A percentile compares a stretch with the other conserved stretches of the same genome.
Conservation (phyloP, 1,139 yeast genomes). For the Taphrina populina region DNA sequence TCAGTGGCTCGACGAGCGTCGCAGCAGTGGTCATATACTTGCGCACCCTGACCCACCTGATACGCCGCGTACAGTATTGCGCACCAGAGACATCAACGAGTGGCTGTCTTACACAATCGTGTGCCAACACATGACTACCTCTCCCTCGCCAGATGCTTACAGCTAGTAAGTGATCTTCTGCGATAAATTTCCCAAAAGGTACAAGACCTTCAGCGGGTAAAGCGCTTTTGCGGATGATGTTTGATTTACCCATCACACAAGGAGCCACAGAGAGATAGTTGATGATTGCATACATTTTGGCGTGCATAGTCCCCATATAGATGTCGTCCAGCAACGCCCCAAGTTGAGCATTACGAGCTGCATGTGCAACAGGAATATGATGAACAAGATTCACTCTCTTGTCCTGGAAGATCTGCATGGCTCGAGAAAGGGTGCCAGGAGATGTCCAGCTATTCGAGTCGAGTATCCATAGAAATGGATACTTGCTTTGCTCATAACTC, state of each 20-base stretch:
- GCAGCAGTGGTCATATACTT: constrained; percentile 86
- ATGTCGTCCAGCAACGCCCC: constrained; percentile 83
- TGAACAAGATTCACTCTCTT: constrained; percentile 65
- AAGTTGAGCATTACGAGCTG: constrained; percentile 41
- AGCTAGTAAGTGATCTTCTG: constrained; percentile 92
- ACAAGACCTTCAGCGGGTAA: constrained; percentile 58
- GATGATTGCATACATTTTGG: constrained; percentile 77
- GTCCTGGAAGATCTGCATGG: constrained; percentile 57
- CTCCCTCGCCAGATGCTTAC: constrained; percentile 70
- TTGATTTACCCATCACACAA: constrained; percentile 91
- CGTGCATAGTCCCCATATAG: constrained; percentile 79
- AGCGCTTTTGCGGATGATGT: constrained; percentile 68
- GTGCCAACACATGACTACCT: constrained; percentile 74
- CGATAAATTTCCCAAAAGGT: constrained; percentile 76
- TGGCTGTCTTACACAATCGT: constrained; percentile 80
- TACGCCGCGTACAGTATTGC: constrained; percentile 66
- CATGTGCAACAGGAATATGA: constrained; percentile 61
- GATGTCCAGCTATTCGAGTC: constrained; percentile 85
- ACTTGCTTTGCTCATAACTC: constrained; percentile 66
- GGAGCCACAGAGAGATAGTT: constrained; percentile 79
- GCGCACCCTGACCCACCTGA: constrained; percentile 85
- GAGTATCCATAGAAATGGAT: constrained; percentile 81
- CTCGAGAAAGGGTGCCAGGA: constrained; percentile 63
- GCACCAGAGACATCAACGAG: constrained; percentile 53
- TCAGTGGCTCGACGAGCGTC: constrained; percentile 80